Evolutionary conservation across 352 stramenopile species (phyloP), one percentile per base, ranked within the genome.

Genomic region (Pythium aphanidermatum): DNA sequence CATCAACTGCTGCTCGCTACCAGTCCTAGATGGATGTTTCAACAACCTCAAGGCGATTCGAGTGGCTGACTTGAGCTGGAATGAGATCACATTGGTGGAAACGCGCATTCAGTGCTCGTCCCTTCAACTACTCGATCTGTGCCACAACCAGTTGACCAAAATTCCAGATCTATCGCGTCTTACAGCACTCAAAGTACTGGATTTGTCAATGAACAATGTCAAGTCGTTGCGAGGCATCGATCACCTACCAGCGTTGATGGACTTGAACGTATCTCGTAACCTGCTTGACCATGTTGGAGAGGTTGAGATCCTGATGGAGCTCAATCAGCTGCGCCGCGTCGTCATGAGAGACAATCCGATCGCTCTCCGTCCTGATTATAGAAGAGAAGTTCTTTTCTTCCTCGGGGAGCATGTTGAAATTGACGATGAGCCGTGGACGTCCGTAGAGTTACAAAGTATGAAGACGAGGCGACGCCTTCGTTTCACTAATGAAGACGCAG

Each of bases 371-470:
- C 74, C 83, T 8, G 83, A 94, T 27, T 90, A 92, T 48, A 66
- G 83, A 29, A 68, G 83, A 19, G 80, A 94, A 44, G 70, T 91
- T 14, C 38, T 92, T 2, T 92, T 94, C 29, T 92, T 80, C 47
- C 44, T 94, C 21, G 72, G 80, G 6, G 70, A 83, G 41, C 28
- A 38, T 11, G 45, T 94, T 12, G 72, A 86, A 42, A 39, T 94
- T 5, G 83, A 94, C 19, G 63, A 67, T 4, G 47, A 74, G 28
- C 40, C 55, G 6, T 94, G 83, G 83, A 87, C 50, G 4, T 38
- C 55, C 4, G 58, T 70, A 2, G 80, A 94, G 48, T 33, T 88
- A 6, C 56, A 62, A 19, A 92, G 73, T 28, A 92, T 94, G 83
- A 74, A 77, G 44, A 64, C 67, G 25, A 60, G 71, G 11, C 75